phyloP scores from a whole-genome alignment of 768 basidiomycete genomes.

The Tylopilus rubrobrunneus region DNA sequence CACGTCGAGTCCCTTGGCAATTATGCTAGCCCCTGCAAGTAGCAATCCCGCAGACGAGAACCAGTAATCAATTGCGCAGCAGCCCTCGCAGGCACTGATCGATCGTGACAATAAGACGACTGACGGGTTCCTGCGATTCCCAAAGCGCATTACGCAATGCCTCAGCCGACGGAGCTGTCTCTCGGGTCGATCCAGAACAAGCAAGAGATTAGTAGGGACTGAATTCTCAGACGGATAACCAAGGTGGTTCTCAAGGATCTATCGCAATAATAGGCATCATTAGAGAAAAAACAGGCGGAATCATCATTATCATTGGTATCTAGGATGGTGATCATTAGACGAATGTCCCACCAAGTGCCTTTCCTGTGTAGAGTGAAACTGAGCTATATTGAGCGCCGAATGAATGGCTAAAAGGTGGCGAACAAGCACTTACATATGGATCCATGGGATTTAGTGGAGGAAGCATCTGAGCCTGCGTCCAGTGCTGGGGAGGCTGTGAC shows the following conservation, averaged over 20 bases:
- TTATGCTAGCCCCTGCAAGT: conserved; percentile 25
- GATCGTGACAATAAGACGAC: conserved; percentile 37
- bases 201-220: conserved; percentile 38
- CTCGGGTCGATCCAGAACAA: conserved; percentile 39
- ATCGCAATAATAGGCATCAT: conserved; percentile 43
- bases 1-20: conserved; percentile 35
- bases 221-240: conserved; percentile 44
- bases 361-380: conserved; percentile 39
- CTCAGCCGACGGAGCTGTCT: conserved; percentile 36
- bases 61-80: conserved; percentile 33
- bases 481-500: conserved; percentile 38
- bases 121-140: conserved; percentile 42
- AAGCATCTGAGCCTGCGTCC: conserved; percentile 48
- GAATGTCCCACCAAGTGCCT: conserved; percentile 47
- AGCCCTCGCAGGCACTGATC: conserved; percentile 17
- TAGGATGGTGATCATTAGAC: conserved; percentile 44
- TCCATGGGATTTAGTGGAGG: conserved; percentile 53
- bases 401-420: neutral
- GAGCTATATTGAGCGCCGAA: conserved; percentile 7
- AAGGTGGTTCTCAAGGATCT: conserved; percentile 45
- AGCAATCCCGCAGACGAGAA: conserved; percentile 12
- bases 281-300: conserved; percentile 24
- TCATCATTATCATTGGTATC: conserved; percentile 47
- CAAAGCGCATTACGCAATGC: conserved; percentile 35
- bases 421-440: conserved; percentile 52